Base-by-base conservation (phyloP, 441 rosid species). In the Dalechampia spathulata region DNA sequence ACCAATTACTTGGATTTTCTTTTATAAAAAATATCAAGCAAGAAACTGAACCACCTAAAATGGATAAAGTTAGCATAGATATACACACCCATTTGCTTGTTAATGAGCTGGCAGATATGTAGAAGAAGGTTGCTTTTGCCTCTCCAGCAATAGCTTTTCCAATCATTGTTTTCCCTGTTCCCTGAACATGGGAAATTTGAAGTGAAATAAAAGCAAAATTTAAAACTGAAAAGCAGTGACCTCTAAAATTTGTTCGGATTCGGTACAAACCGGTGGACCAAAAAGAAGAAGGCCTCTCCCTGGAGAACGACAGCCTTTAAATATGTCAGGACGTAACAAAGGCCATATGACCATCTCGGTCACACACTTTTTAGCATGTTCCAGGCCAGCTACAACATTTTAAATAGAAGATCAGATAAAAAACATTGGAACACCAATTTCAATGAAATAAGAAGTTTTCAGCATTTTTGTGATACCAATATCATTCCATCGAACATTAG, bases 331-430 rank as follows among this genome's bases (percentile, higher is more conserved):
- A 52, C 97, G 90, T 67, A 89, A 61, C 66, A 89, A 71, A 27
- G 99, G 97, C 99, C 97, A 93, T 66, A 93, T 85, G 60, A 93
- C 95, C 97, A 93, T 93, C 82, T 89, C 96, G 49, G 93, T 83
- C 48, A 93, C 97, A 75, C 97, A 85, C 71, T 89, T 89, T 79
- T 93, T 89, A 57, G 99, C 99, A 79, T 93, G 95, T 59, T 89
- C 99, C 84, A 93, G 75, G 50, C 99, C 97, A 77, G 96, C 99
- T 89, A 66, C 65, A 69, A 55, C 47, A 67, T 68, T 55, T 21
- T 56, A 58, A 45, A 58, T 39, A 71, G 65, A 76, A 56, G 44
- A 32, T 39, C 10, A 55, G 22, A 52, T 36, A 66, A 32, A 44
- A 48, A 54, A 50, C 26, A 52, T 7, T 39, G 34, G 21, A 51